Percentiles rank a stretch among this genome's conserved stretches.
These are phyloP conservation scores for Fusarium sp. DNA, from an alignment of 2,329 filamentous ascomycete genomes.

Conservation along the genomic window DNA sequence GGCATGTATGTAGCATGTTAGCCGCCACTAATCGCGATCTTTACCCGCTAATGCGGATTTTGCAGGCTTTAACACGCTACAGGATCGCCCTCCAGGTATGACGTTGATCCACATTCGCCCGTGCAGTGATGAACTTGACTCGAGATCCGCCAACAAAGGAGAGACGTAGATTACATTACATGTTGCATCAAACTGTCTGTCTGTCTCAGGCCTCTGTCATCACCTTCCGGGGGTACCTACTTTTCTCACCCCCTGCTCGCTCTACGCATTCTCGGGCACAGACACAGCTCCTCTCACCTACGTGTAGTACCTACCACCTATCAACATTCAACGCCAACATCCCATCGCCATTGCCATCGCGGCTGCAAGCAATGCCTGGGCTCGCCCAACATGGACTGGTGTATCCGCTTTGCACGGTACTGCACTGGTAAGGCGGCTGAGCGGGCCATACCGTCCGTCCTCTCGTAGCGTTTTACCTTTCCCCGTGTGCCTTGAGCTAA, in stretches of 20 bases:
- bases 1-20: background rate
- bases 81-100: background rate
- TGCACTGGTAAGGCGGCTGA: slow-evolving; percentile 16
- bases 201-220: slow-evolving; percentile 18
- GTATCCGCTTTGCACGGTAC: slow-evolving; percentile 1
- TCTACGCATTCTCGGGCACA: slow-evolving; percentile 13
- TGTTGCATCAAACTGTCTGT: slow-evolving; percentile 15
- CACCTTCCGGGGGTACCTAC: background rate
- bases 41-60: slow-evolving; percentile 3
- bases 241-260: background rate
- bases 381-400: background rate
- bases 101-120: background rate
- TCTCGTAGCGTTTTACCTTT: slow-evolving; percentile 28
- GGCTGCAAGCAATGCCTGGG: slow-evolving; percentile 17
- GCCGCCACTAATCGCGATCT: slow-evolving; percentile 27
- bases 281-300: slow-evolving; percentile 15
- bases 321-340: slow-evolving; percentile 11
- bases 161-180: too few relatives aligned
- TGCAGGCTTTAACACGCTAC: slow-evolving; percentile 8
- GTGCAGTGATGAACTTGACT: background rate
- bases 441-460: slow-evolving; percentile 20
- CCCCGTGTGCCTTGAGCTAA: slow-evolving; percentile 24
- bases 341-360: slow-evolving; percentile 9
- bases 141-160: background rate
- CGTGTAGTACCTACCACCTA: slow-evolving; percentile 20